Evolutionary conservation across 306 rosid genomes (phyloP), one percentile per base, ranked within the genome.

Genomic region (Vigna reflexopilosa): DNA sequence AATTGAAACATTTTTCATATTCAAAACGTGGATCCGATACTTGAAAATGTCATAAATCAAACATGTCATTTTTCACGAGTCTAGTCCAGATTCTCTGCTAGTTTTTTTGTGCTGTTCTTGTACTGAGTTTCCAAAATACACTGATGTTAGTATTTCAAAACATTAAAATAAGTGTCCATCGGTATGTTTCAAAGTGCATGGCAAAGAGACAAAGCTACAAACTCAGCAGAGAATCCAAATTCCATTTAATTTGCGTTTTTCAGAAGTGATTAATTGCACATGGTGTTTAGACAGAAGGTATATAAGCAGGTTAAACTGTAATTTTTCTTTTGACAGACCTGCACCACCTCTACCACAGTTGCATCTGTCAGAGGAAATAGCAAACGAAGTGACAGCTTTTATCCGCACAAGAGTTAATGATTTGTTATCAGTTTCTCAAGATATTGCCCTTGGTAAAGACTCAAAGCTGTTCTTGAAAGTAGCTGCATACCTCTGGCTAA

Each of bases 321-420:
- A 17, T 51, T 47, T 82, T 77, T 70, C 22, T 76, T 85, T 79
- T 79, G 82, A 75, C 90, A 96, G 99, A 77, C 99, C 98, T 1
- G 90, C 99, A 67, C 99, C 97, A 59, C 98, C 98, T 68, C 91
- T 96, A 68, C 99, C 99, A 11, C 83, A 85, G 48, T 77, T 96
- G 86, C 89, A 90, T 76, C 78, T 96, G 12, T 86, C 98, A 57
- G 96, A 96, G 80, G 99, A 93, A 89, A 84, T 84, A 84, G 96
- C 87, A 40, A 86, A 90, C 15, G 94, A 86, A 85, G 84, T 80
- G 15, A 90, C 91, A 24, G 22, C 85, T 80, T 85, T 91, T 78
- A 63, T 93, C 66, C 86, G 90, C 44, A 71, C 63, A 69, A 84
- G 34, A 74, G 85, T 91, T 26, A 96, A 96, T 68, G 68, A 73